phyloP scores from a whole-genome alignment of 129 eudicot species.

The Ambrosia trifida region DNA sequence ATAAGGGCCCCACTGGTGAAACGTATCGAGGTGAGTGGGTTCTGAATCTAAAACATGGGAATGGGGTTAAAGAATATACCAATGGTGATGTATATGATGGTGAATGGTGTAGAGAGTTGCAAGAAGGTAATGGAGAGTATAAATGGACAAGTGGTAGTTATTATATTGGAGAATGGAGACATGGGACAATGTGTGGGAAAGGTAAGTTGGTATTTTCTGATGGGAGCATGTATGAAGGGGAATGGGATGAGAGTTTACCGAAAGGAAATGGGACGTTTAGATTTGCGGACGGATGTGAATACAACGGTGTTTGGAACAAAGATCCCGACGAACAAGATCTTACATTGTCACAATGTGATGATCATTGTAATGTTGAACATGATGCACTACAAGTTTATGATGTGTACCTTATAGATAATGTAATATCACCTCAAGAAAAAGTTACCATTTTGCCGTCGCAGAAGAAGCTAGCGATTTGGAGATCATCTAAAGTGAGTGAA shows the following conservation, averaged over 20 bases:
- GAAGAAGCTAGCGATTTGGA: conserved; percentile 82
- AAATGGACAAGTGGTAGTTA: conserved; percentile 64
- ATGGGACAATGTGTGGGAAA: conserved; percentile 63
- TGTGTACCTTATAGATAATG: conserved; percentile 48
- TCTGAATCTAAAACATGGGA: conserved; percentile 77
- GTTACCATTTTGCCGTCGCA: conserved; percentile 79
- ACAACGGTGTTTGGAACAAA: conserved; percentile 70
- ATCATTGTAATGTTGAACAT: conserved; percentile 42
- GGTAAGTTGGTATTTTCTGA: conserved; percentile 63
- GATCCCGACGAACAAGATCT: conserved; percentile 63
- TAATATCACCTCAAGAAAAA: conserved; percentile 58
- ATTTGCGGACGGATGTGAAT: conserved; percentile 66
- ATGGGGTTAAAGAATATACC: conserved; percentile 54
- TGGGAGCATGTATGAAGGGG: conserved; percentile 74
- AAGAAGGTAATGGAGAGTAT: conserved; percentile 82
- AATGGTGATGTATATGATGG: conserved; percentile 86
- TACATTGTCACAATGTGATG: conserved; percentile 42
- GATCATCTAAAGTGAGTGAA: conserved; percentile 51
- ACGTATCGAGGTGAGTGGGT: conserved; percentile 71
- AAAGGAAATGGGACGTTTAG: conserved; percentile 64
- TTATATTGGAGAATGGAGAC: conserved; percentile 78
- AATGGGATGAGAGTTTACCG: conserved; percentile 79
- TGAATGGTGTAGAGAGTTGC: conserved; percentile 74
- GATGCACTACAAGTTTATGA: conserved; percentile 63
- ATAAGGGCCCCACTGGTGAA: conserved; percentile 72